Evolutionary conservation across 139 green algal genomes (phyloP).

Genomic region (Eudorina sp.): DNA sequence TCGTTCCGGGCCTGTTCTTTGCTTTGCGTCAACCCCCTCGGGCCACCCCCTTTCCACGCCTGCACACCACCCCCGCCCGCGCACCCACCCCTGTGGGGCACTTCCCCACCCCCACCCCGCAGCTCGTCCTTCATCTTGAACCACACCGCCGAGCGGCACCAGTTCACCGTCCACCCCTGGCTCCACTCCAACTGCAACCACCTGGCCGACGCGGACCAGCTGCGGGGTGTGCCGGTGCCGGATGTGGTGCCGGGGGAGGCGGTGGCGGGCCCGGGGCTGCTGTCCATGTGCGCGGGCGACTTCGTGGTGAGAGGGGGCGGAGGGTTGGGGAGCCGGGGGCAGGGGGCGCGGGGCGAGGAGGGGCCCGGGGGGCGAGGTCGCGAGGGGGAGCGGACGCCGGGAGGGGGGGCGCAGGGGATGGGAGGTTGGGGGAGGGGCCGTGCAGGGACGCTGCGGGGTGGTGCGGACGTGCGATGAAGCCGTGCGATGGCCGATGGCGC

Average conservation of each 20-base stretch:
- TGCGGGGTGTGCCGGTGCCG: conserved; percentile 80
- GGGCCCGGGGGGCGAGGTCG: too few relatives aligned
- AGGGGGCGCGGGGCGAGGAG: not conserved
- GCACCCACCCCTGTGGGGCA: too few relatives aligned
- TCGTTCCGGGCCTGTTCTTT: too few relatives aligned
- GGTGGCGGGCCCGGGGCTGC: conserved; percentile 58
- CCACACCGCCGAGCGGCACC: conserved; percentile 72
- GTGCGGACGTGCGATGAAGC: too few relatives aligned
- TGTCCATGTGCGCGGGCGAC: conserved; percentile 97
- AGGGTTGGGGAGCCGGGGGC: not conserved
- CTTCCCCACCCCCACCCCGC: not conserved
- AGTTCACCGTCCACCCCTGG: conserved; percentile 67
- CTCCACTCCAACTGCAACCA: conserved; percentile 57
- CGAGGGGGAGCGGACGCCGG: too few relatives aligned
- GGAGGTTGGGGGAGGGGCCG: too few relatives aligned
- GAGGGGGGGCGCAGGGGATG: too few relatives aligned
- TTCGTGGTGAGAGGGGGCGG: conserved; percentile 82
- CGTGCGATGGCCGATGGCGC: too few relatives aligned
- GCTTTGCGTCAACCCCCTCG: too few relatives aligned
- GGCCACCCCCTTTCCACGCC: too few relatives aligned
- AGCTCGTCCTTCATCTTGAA: conserved; percentile 94
- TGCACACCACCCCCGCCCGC: too few relatives aligned
- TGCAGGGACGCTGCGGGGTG: too few relatives aligned
- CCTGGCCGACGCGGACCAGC: conserved; percentile 76
- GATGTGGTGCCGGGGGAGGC: conserved; percentile 77